Evolutionary conservation across 176 grass and related monocot species (phyloP), one percentile per base, ranked within the genome.

Genomic region (Oryza meyeriana): DNA sequence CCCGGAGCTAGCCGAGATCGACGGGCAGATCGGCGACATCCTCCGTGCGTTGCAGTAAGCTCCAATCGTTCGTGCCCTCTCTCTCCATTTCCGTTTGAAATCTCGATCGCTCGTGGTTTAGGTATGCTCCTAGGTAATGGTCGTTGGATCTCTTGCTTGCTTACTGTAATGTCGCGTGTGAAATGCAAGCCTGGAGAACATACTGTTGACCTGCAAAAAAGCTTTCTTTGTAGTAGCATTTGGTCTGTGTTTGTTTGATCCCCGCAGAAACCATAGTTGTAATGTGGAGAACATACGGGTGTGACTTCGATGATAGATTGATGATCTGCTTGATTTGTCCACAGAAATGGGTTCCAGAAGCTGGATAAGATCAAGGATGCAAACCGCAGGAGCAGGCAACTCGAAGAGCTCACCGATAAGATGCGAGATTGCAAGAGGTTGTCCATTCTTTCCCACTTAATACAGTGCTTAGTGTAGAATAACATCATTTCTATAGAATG

Each of bases 371-470:
- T 98, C 84, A 98, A 98, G 85, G 95, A 98, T 40, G 69, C 95
- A 11, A 98, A 65, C 85, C 83, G 95, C 66, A 82, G 92, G 64
- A 93, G 90, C 81, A 87, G 95, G 70, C 95, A 91, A 76, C 88
- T 98, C 13, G 92, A 98, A 79, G 95, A 94, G 69, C 92, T 98
- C 18, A 94, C 95, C 2, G 95, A 93, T 17, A 94, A 98, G 89
- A 94, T 98, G 95, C 88, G 95, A 45, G 90, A 98, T 4, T 98
- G 95, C 88, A 98, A 98, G 82, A 94, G 92, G 95, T 98, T 72
- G 26, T 31, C 17, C 26, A 3, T 16, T 64, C 40, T 86, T 32
- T 64, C 58, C 34, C 36, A 61, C 63, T 63, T 66, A 76, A 35
- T 28, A 64, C 26, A n/a, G 11, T 31, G 20, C 1, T 0, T 78